A percentile compares a stretch with the other conserved stretches of the same genome.
Conservation (phyloP, 352 stramenopile species). For the Pythium grandisporangium region DNA sequence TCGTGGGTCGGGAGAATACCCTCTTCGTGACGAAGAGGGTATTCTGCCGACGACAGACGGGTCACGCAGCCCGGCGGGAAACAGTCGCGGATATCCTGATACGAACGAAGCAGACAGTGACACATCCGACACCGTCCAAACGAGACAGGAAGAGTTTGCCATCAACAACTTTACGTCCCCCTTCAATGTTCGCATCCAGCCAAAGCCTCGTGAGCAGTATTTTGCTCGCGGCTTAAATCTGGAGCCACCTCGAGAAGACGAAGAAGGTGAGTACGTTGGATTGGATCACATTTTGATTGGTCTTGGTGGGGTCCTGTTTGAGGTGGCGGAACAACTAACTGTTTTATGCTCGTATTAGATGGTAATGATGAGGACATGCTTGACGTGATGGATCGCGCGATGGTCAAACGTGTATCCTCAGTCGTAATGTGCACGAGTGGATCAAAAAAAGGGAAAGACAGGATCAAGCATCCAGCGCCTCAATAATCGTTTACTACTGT, state of each 20-base stretch:
- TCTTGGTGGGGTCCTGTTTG: neutral
- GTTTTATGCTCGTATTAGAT: slow-evolving; percentile 15
- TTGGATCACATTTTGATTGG: no score
- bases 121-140: no score
- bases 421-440: slow-evolving; percentile 51
- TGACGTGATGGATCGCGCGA: slow-evolving; percentile 72
- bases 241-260: slow-evolving; percentile 9
- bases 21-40: no score
- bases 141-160: slow-evolving; percentile 17
- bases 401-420: slow-evolving; percentile 70
- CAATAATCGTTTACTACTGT: no score
- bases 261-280: no score
- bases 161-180: slow-evolving; percentile 60
- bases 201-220: slow-evolving; percentile 47
- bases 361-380: slow-evolving; percentile 44
- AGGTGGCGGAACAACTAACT: neutral
- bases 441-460: slow-evolving; percentile 35
- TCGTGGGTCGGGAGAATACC: no score
- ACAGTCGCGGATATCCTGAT: no score
- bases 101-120: no score
- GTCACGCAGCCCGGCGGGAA: no score
- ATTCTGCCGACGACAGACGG: no score
- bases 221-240: slow-evolving; percentile 37
- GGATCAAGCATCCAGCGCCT: neutral
- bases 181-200: slow-evolving; percentile 62